Evolutionary conservation across 345 rosid genomes (phyloP).

Genomic region (Rubroshorea leprosula): DNA sequence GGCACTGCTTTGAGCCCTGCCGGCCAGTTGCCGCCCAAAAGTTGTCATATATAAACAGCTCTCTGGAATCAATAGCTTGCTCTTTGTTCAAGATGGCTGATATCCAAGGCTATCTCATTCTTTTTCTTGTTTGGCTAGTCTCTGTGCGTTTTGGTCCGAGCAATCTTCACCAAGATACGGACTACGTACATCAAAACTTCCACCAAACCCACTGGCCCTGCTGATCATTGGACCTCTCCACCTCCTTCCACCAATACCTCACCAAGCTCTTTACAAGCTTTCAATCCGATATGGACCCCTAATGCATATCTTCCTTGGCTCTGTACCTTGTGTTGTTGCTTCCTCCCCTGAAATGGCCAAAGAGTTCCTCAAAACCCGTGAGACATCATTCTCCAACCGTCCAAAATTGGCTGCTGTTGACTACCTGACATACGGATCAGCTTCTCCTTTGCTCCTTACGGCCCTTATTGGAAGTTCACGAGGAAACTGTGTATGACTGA

Average conservation of each 20-base stretch:
- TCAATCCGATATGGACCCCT: conserved; percentile 48
- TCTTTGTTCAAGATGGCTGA: conserved; percentile 3
- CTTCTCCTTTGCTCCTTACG: conserved; percentile 50
- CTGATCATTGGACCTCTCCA: conserved; percentile 67
- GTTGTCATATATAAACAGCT: conserved; percentile 6
- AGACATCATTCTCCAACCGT: conserved; percentile 38
- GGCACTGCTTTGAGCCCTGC: neutral
- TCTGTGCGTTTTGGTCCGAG: conserved; percentile 28
- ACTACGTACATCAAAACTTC: conserved; percentile 19
- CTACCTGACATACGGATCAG: conserved; percentile 48
- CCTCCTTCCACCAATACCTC: conserved; percentile 49
- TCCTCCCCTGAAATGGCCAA: conserved; percentile 55
- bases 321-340: conserved; percentile 47
- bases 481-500: conserved; percentile 50
- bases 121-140: conserved; percentile 36
- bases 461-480: conserved; percentile 63
- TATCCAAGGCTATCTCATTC: conserved; percentile 23
- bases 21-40: conserved; percentile 1
- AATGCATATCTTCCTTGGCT: conserved; percentile 47
- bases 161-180: conserved; percentile 17
- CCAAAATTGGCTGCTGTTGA: conserved; percentile 31
- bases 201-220: conserved; percentile 44
- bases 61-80: neutral
- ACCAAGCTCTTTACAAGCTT: conserved; percentile 58
- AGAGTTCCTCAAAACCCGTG: conserved; percentile 64